Percentiles rank a stretch among this genome's conserved stretches.
phyloP scores from a whole-genome alignment of 345 rosid genomes.

The Cochlearia excelsa region DNA sequence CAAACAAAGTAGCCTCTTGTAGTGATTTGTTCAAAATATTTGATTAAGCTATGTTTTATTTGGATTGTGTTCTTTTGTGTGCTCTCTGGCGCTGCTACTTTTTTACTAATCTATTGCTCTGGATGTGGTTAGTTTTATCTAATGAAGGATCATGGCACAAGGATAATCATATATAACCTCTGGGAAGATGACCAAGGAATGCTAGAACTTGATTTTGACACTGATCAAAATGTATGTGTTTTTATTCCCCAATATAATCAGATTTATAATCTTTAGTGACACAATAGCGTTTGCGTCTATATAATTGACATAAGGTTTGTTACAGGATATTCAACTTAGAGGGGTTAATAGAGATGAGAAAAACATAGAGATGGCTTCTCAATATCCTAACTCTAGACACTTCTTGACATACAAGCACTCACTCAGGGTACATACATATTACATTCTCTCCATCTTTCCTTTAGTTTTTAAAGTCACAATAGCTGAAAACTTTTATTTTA shows the following conservation, averaged over 20 bases:
- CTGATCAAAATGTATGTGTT: slow-evolving; percentile 58
- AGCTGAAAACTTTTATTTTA: neutral
- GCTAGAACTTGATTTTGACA: slow-evolving; percentile 81
- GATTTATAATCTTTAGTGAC: neutral
- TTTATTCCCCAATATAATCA: slow-evolving; percentile 6
- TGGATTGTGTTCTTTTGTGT: slow-evolving; percentile 12
- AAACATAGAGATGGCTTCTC: slow-evolving; percentile 69
- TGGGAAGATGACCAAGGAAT: slow-evolving; percentile 95
- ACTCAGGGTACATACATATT: slow-evolving; percentile 55
- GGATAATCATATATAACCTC: slow-evolving; percentile 79
- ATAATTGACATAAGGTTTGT: slow-evolving; percentile 14
- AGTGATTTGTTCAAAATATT: neutral
- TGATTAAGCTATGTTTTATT: neutral
- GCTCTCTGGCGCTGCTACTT: neutral
- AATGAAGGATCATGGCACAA: slow-evolving; percentile 79
- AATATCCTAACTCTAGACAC: slow-evolving; percentile 79
- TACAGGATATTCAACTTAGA: slow-evolving; percentile 94
- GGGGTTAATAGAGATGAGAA: slow-evolving; percentile 95
- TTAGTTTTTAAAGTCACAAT: neutral
- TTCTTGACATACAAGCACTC: slow-evolving; percentile 89
- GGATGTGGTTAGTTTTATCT: slow-evolving; percentile 54
- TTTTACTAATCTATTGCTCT: slow-evolving; percentile 10
- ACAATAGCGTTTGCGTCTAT: slow-evolving; percentile 12
- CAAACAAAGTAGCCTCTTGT: neutral
- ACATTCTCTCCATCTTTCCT: slow-evolving; percentile 2